phyloP scores from a whole-genome alignment of 192 early-diverging fungal genomes.

The Rhizoclosmatium sp. region DNA sequence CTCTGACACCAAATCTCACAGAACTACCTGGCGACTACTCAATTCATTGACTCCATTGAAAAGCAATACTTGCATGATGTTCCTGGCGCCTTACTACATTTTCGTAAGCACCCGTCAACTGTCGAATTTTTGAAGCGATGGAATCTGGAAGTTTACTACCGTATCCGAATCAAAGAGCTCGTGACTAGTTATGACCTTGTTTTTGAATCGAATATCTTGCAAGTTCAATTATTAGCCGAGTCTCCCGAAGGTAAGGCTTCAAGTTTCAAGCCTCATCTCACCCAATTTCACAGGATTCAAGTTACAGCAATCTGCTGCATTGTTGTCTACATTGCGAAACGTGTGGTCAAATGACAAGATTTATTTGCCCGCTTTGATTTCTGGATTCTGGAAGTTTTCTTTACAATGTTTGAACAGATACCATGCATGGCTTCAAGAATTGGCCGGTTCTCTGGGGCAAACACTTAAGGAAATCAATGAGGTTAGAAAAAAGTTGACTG shows the following conservation, averaged over 20 bases:
- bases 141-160: slow-evolving; percentile 56
- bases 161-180: slow-evolving; percentile 54
- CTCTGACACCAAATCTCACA: neutral
- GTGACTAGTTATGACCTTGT: slow-evolving; percentile 43
- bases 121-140: slow-evolving; percentile 55
- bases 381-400: slow-evolving; percentile 24
- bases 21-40: slow-evolving; percentile 28
- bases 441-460: neutral
- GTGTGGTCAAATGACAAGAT: slow-evolving; percentile 13
- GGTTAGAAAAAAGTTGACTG: neutral
- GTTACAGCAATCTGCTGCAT: slow-evolving; percentile 1
- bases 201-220: slow-evolving; percentile 4
- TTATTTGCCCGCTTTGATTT: slow-evolving; percentile 5
- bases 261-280: neutral
- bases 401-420: slow-evolving; percentile 37
- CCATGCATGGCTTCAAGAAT: neutral
- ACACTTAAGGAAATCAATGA: slow-evolving; percentile 13
- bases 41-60: slow-evolving; percentile 31
- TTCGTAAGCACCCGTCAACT: slow-evolving; percentile 40
- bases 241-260: neutral
- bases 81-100: slow-evolving; percentile 3
- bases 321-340: neutral
- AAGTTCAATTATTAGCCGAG: neutral
- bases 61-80: neutral
- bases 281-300: neutral